Percentiles rank a stretch among this genome's conserved stretches.
Evolutionary conservation across 1,284 basidiomycete genomes (phyloP).

Genomic region (Golubevia sp.): DNA sequence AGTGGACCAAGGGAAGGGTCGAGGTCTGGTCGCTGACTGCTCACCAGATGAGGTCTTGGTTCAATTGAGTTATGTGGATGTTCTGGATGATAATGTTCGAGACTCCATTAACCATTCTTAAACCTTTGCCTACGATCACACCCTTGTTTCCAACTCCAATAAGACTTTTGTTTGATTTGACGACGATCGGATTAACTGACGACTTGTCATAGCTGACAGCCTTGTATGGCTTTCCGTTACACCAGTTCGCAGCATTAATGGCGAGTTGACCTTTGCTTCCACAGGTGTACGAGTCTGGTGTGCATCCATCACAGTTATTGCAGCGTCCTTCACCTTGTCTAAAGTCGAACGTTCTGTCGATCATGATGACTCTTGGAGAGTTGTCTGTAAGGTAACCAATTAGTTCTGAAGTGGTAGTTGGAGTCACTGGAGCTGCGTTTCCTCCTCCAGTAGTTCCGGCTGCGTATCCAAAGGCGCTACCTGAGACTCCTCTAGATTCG

Average conservation of each 20-base stretch:
- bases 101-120: constrained; percentile 9
- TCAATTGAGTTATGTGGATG: constrained; percentile 40
- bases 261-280: constrained; percentile 57
- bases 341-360: constrained; percentile 60
- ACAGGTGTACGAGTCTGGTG: constrained; percentile 43
- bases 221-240: constrained; percentile 23
- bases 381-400: constrained; percentile 55
- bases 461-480: constrained; percentile 37
- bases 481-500: constrained; percentile 14
- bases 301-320: constrained; percentile 48
- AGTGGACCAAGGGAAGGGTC: neutral
- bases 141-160: constrained; percentile 45
- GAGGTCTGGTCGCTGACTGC: neutral
- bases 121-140: constrained; percentile 45
- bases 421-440: constrained; percentile 48
- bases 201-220: constrained; percentile 41
- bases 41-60: constrained; percentile 16
- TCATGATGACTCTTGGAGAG: constrained; percentile 57
- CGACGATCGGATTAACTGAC: constrained; percentile 9
- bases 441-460: constrained; percentile 62
- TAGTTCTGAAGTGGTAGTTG: constrained; percentile 54
- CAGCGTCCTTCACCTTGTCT: constrained; percentile 28
- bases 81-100: constrained; percentile 62
- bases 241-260: constrained; percentile 58
- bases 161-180: constrained; percentile 15